Base-by-base conservation (phyloP, 78 protist genomes). In the Dictyostelium intermedium region DNA sequence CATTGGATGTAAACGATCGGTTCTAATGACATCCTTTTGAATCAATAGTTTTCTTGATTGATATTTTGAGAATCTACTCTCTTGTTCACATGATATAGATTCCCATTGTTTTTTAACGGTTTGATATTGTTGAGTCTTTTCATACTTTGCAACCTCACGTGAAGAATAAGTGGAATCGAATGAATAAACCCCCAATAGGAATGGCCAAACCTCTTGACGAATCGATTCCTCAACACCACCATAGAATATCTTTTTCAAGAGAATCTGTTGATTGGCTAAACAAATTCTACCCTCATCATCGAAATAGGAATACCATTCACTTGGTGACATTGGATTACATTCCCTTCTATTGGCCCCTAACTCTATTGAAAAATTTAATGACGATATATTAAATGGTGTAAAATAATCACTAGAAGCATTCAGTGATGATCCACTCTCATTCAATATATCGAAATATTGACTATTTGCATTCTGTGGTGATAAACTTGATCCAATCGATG, bases 191-290 rank as follows among this genome's bases (percentile, higher is more conserved):
- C 82, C 53, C 53, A 95, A 73, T 7, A 95, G 84, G 81, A 76
- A 95, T 43, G 87, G 91, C 97, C 97, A 95, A 13, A 95, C 97
- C 50, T 95, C 93, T 41, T 32, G 43, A 20, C 97, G 35, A 30
- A 95, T 84, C 13, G 84, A 79, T 9, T 81, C 92, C 2, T 95
- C 87, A 73, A 87, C 53, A 16, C 97, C 97, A 30, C 92, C 94
- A 77, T 85, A 93, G 66, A 93, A 93, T 73, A 93, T 84, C 84
- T 93, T 82, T 70, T 87, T 83, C 56, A 60, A 41, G 6, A 93
- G 80, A 3, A 77, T 45, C 3, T 85, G 91, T 93, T 85, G 91
- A 61, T 81, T 83, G 23, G 61, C 41, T 34, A 89, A 14, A 43
- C 73, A 70, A 25, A 89, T 79, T 69, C 94, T 60, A 13, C 89